These are phyloP conservation scores for Symmetrospora coprosmae DNA, from an alignment of 768 basidiomycete genomes.

Conservation along the genomic window DNA sequence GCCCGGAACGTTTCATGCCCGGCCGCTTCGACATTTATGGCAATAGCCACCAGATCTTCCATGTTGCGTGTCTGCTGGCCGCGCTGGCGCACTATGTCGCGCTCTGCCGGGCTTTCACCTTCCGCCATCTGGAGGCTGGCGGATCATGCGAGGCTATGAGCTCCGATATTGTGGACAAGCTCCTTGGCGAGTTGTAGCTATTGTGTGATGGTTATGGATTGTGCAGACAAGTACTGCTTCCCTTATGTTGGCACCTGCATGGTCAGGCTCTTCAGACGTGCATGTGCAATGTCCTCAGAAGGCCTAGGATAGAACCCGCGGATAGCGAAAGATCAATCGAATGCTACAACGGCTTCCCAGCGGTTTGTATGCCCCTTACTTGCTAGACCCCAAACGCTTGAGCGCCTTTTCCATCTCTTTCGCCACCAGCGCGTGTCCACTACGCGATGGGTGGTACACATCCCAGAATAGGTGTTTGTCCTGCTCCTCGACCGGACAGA, in stretches of 20 bases:
- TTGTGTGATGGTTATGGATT: no score
- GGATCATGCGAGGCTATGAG: background rate
- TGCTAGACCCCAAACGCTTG: background rate
- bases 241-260: no score
- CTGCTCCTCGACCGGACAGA: constrained; percentile 1
- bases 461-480: constrained; percentile 14
- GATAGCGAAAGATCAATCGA: no score
- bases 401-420: background rate
- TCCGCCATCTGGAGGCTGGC: constrained; percentile 43
- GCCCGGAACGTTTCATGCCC: constrained; percentile 14
- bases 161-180: background rate
- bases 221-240: no score
- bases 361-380: no score
- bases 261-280: no score
- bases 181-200: no score
- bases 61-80: constrained; percentile 59
- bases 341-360: no score
- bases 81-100: constrained; percentile 53
- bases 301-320: no score
- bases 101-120: constrained; percentile 48
- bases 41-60: constrained; percentile 82
- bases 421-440: background rate
- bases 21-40: constrained; percentile 66
- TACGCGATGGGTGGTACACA: background rate
- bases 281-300: no score